Percentiles rank a stretch among this genome's conserved stretches.
These are phyloP conservation scores for Aspergillus quadrilineatus DNA, from an alignment of 2,329 filamentous ascomycete species.

Conservation along the genomic window DNA sequence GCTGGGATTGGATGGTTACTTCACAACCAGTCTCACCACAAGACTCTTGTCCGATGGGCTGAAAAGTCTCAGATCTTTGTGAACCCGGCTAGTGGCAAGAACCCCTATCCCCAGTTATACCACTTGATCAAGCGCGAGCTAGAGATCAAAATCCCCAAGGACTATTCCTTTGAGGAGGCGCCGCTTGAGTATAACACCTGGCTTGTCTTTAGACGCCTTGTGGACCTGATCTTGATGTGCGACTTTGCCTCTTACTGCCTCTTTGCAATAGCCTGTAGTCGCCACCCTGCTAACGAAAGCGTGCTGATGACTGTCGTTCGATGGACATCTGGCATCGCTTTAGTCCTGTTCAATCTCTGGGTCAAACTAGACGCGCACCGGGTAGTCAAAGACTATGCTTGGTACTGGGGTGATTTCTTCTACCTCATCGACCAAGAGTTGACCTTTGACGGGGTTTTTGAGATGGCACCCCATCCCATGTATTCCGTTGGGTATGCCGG, in stretches of 20 bases:
- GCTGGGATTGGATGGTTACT: conserved; percentile 88
- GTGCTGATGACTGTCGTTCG: conserved; percentile 67
- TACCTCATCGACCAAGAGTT: conserved; percentile 96
- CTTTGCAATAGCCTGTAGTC: conserved; percentile 85
- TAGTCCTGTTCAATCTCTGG: conserved; percentile 95
- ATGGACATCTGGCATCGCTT: conserved; percentile 73
- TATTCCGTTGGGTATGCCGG: conserved; percentile 97
- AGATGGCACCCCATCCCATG: conserved; percentile 98
- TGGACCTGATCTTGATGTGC: conserved; percentile 97
- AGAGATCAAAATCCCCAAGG: conserved; percentile 88
- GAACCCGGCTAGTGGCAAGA: conserved; percentile 73
- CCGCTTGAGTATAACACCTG: conserved; percentile 99
- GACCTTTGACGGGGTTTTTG: conserved; percentile 97
- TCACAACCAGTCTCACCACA: conserved; percentile 84
- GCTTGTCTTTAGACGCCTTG: conserved; percentile 91
- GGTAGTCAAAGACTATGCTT: conserved; percentile 97
- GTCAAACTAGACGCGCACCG: conserved; percentile 97
- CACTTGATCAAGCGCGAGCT: conserved; percentile 81
- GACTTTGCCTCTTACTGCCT: conserved; percentile 97
- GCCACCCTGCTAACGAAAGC: conserved; percentile 71
- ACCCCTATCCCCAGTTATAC: conserved; percentile 80
- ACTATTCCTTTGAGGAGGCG: conserved; percentile 90
- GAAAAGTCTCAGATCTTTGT: conserved; percentile 84
- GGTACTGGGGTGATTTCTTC: conserved; percentile 99
- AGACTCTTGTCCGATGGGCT: conserved; percentile 82